Percentiles rank a stretch among this genome's conserved stretches.
Evolutionary conservation across 2,329 filamentous ascomycete genomes (phyloP).

Genomic region (Raffaelea ambrosiae): DNA sequence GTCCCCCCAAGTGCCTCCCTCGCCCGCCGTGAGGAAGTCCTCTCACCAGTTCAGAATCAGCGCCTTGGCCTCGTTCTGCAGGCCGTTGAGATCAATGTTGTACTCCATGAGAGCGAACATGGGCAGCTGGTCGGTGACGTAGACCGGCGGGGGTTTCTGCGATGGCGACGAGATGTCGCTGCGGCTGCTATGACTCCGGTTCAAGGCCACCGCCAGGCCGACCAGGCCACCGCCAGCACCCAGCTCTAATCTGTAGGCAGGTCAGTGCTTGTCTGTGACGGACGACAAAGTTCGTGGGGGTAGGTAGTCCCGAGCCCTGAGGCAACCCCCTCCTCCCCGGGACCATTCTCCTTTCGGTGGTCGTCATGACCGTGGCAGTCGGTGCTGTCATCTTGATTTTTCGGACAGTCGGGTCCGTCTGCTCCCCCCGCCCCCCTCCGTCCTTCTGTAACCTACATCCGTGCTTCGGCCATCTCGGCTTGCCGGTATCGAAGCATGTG

Average conservation of each 20-base stretch:
- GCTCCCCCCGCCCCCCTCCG: not conserved
- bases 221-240: constrained; percentile 88
- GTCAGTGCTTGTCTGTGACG: not conserved
- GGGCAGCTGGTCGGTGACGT: constrained; percentile 78
- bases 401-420: too few species aligned
- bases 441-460: constrained; percentile 51
- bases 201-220: constrained; percentile 51
- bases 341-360: constrained; percentile 1
- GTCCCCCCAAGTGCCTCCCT: too few species aligned
- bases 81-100: constrained; percentile 75
- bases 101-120: constrained; percentile 81
- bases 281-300: too few species aligned
- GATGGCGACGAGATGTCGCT: constrained; percentile 17
- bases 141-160: constrained; percentile 38
- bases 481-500: constrained; percentile 73
- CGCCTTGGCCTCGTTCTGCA: constrained; percentile 55
- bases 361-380: too few species aligned
- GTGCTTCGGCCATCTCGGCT: constrained; percentile 52
- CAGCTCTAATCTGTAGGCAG: constrained; percentile 63
- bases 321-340: too few species aligned
- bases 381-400: too few species aligned
- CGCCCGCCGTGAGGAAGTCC: not conserved
- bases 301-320: too few species aligned
- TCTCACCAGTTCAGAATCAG: constrained; percentile 72
- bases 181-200: not conserved